These are phyloP conservation scores for Cadophora gregata DNA, from an alignment of 2,329 filamentous ascomycete genomes.

Conservation along the genomic window DNA sequence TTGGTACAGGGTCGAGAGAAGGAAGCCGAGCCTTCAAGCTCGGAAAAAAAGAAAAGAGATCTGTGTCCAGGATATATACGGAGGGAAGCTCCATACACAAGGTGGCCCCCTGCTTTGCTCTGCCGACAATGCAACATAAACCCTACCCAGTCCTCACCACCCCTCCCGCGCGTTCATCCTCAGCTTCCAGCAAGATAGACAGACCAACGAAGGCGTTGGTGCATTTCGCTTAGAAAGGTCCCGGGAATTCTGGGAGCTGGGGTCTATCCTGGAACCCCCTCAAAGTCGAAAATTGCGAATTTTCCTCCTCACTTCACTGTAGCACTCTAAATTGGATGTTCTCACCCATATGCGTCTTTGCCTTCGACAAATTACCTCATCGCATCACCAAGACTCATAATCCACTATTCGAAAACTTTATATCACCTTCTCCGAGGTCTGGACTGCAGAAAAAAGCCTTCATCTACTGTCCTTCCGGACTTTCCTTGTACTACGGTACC, in stretches of 20 bases:
- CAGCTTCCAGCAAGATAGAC: not conserved
- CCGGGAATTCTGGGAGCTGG: conserved; percentile 12
- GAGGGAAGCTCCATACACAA: conserved; percentile 10
- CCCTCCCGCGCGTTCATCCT: conserved; percentile 13
- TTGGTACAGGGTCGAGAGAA: conserved; percentile 19
- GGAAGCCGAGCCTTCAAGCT: conserved; percentile 30
- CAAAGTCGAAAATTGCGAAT: conserved; percentile 13
- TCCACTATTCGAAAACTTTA: conserved; percentile 1
- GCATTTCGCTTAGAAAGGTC: conserved; percentile 24
- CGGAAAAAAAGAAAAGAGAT: conserved; percentile 41
- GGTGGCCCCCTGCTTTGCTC: conserved; percentile 18
- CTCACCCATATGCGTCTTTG: not conserved
- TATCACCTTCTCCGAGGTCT: not conserved
- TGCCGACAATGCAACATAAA: conserved; percentile 10
- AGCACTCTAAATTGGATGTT: not conserved
- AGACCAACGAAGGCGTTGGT: conserved; percentile 6
- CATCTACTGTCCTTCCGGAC: not conserved
- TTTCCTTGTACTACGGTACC: not conserved
- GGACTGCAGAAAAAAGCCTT: not conserved
- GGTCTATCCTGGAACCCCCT: not conserved
- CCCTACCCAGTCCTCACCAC: conserved; percentile 13
- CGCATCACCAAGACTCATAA: not conserved
- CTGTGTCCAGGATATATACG: conserved; percentile 40
- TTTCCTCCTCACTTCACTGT: conserved; percentile 12
- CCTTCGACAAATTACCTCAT: not conserved